Evolutionary conservation across 75 land plant genomes (phyloP), one percentile per base, ranked within the genome.

Genomic region (Cupressus sempervirens): DNA sequence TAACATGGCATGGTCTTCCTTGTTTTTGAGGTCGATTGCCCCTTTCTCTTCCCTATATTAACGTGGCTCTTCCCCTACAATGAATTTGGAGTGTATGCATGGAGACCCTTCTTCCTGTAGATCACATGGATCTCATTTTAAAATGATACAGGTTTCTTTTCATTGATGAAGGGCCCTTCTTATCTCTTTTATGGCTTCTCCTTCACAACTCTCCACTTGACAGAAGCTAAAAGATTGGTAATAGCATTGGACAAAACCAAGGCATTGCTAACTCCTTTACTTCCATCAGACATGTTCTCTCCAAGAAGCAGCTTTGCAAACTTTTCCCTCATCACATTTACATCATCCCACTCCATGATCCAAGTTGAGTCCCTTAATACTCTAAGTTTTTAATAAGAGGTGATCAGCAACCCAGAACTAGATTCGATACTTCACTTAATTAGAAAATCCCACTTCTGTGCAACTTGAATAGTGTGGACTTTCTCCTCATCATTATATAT

Each of bases 331-430:
- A 95, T 92, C 48, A 89, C 43, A 15, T 91, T 93, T 16, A 94
- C 85, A 85, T 94, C 97, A 32, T 91, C 99, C 99, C 99, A 98
- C 82, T 94, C 92, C 35, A 92, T 86, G 67, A 96, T 95, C 56
- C 81, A 98, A 70, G 54, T 93, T 94, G 15, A n/a, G n/a, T 91
- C 97, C 36, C 94, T 94, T 36, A 90, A 82, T 26, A 94, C 36
- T 6, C 99, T 89, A n/a, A 98, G 90, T 84, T 98, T 98, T 88
- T 98, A 98, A 87, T 98, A 98, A 52, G 98, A 93, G n/a, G 99
- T 98, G 56, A 98, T 87, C 18, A 98, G 89, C 86, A 98, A 81
- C 4, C 98, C 99, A 72, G 96, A 90, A 15, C 90, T 86, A 56
- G 94, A 93, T 46, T 80, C 76, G 41, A 92, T 82, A 46, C 93